Percentiles rank a stretch among this genome's conserved stretches.
These are phyloP conservation scores for Filobasidium uniguttulatum DNA, from an alignment of 1,284 basidiomycete species.

Conservation along the genomic window DNA sequence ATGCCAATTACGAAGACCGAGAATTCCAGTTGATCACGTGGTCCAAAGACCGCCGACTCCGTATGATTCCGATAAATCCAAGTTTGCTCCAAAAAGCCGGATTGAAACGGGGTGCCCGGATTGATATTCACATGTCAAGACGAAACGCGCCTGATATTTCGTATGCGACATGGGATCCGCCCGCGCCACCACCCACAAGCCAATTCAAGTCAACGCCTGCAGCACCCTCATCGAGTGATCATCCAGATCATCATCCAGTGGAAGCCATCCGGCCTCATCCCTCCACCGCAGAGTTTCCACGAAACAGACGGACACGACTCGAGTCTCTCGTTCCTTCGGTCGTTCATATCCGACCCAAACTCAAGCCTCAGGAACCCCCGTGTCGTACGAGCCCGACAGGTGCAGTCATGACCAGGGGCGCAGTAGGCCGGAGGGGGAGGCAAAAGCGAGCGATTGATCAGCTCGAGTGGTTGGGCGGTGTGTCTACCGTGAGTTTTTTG, in stretches of 20 bases:
- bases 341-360: background rate
- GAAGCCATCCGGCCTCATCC: no score
- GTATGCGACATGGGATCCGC: conserved; percentile 22
- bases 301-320: conserved; percentile 1
- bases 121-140: conserved; percentile 39
- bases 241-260: no score
- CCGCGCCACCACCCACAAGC: no score
- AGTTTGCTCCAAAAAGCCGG: conserved; percentile 46
- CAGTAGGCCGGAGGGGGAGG: conserved; percentile 17
- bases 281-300: conserved; percentile 1
- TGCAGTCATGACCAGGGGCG: conserved; percentile 35
- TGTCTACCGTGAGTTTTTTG: conserved; percentile 21
- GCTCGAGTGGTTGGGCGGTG: conserved; percentile 35
- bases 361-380: background rate
- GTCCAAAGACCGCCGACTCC: conserved; percentile 84
- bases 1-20: conserved; percentile 43
- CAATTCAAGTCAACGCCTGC: no score
- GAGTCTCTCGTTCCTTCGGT: conserved; percentile 2
- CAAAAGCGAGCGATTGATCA: conserved; percentile 28
- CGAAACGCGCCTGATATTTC: conserved; percentile 34
- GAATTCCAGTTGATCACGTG: conserved; percentile 91
- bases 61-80: conserved; percentile 75
- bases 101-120: conserved; percentile 40
- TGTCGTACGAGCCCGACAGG: conserved; percentile 7
- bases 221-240: no score